Conservation (phyloP, 768 basidiomycete species). For the Podaxis rugospora region DNA sequence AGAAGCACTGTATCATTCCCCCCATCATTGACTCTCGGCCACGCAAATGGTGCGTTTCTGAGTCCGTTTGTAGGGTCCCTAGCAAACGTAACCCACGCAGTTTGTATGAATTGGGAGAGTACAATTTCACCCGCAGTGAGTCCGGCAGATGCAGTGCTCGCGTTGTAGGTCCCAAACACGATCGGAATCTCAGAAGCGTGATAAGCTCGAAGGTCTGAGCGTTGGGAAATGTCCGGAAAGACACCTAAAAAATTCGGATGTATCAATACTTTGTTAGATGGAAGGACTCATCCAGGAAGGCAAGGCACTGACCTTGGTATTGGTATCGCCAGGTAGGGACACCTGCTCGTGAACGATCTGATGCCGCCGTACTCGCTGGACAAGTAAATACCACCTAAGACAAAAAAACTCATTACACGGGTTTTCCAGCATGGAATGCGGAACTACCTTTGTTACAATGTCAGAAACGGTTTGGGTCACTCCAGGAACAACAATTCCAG, state of each 20-base stretch:
- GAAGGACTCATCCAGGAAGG: not conserved
- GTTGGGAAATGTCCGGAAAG: slow-evolving; percentile 31
- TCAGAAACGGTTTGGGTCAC: slow-evolving; percentile 26
- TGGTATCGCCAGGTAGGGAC: slow-evolving; percentile 25
- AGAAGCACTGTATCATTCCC: slow-evolving; percentile 3
- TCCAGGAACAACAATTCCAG: slow-evolving; percentile 22
- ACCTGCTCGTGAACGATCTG: slow-evolving; percentile 21
- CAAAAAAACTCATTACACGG: not conserved
- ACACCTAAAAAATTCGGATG: slow-evolving; percentile 19
- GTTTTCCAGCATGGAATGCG: not conserved
- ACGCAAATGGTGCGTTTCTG: not conserved
- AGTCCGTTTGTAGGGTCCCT: slow-evolving; percentile 11
- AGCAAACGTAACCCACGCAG: slow-evolving; percentile 13
- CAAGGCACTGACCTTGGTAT: slow-evolving; percentile 20
- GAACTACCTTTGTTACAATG: slow-evolving; percentile 25
- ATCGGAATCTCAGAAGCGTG: slow-evolving; percentile 36
- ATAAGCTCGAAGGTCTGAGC: slow-evolving; percentile 30
- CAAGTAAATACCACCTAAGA: slow-evolving; percentile 25
- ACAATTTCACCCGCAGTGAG: slow-evolving; percentile 2
- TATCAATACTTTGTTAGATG: not conserved
- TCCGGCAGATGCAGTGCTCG: not conserved
- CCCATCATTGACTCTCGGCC: slow-evolving; percentile 3
- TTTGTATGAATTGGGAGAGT: slow-evolving; percentile 5
- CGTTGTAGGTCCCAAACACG: slow-evolving; percentile 28
- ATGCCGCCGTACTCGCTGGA: slow-evolving; percentile 20